Base-by-base conservation (phyloP, 2,329 filamentous ascomycete genomes). In the Fusarium verrucosum region DNA sequence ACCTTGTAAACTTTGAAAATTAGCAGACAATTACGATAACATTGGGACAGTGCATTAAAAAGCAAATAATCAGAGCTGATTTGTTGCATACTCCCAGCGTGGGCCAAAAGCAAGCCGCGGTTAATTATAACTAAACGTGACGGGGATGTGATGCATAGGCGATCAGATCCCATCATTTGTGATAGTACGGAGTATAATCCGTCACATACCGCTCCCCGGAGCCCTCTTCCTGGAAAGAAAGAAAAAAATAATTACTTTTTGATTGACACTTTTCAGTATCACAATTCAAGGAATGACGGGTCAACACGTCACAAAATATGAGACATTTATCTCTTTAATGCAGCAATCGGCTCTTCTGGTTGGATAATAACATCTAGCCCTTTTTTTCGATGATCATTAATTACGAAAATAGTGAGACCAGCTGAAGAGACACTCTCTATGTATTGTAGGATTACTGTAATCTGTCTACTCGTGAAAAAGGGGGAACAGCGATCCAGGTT, bases 101-200 rank as follows among this genome's bases (percentile, higher is more conserved):
- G 55, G 35, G 35, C 14, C 41, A 59, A 61, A 49, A 41, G 36
- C 47, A 60, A 51, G 32, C n/a, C 8, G n/a, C 17, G 28, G 33
- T 25, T 30, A 50, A 41, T 51, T 20, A 37, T 35, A 37, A 53
- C n/a, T n/a, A n/a, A n/a, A n/a, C 49, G 32, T 14, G 28, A 62
- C 38, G 8, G 30, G 20, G 35, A 26, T 37, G 43, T 38, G 45
- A 59, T 50, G 26, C 30, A 10, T 33, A 44, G 32, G 25, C 50
- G 58, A 64, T 69, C 50, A 49, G 40, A 36, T 54, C 23, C 49
- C 55, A 41, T 68, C 63, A 64, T 55, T 61, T 68, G 42, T 67
- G 61, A 70, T 47, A 71, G 14, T 8, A 32, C 14, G 6, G 16
- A 32, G 32, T 25, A 14, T 17, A 56, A 9, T 25, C n/a, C n/a